Evolutionary conservation across 106 monocot genomes (phyloP).

Genomic region (Apostasia ramifera): DNA sequence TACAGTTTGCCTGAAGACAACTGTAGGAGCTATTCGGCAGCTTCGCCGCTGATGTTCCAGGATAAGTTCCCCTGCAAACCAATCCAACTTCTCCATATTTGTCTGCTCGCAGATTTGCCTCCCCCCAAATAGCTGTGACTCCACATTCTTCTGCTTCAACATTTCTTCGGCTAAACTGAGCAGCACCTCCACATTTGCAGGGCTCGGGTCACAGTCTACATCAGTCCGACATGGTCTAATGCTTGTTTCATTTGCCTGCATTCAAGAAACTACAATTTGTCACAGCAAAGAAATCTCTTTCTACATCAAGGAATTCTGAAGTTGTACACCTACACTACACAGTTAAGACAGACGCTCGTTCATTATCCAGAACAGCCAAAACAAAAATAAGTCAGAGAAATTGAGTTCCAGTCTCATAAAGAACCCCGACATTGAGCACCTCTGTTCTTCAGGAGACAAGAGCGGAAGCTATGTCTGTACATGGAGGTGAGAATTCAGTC

Average conservation of each 20-base stretch:
- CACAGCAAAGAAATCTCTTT: not conserved
- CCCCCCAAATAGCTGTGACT: slow-evolving; percentile 38
- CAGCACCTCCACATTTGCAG: not conserved
- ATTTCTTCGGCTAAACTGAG: slow-evolving; percentile 19
- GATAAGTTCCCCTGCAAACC: slow-evolving; percentile 16
- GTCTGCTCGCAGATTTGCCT: slow-evolving; percentile 23
- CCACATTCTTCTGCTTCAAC: slow-evolving; percentile 32
- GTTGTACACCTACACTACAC: not conserved
- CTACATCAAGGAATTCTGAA: not conserved
- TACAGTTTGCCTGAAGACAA: slow-evolving; percentile 29
- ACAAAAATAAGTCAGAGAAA: not conserved
- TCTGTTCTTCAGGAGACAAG: no score
- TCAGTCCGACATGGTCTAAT: not conserved
- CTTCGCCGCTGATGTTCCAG: slow-evolving; percentile 29
- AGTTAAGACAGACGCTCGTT: not conserved
- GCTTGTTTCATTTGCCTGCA: slow-evolving; percentile 19
- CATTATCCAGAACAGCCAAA: not conserved
- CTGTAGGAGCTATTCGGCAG: slow-evolving; percentile 27
- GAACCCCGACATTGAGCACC: no score
- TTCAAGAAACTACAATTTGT: not conserved
- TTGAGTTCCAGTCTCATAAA: not conserved
- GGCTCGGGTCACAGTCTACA: slow-evolving; percentile 8
- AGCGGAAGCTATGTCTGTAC: not conserved
- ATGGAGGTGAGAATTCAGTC: not conserved
- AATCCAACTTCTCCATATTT: slow-evolving; percentile 27